These are phyloP conservation scores for Mallotus japonicus DNA, from an alignment of 441 rosid genomes.

Conservation along the genomic window DNA sequence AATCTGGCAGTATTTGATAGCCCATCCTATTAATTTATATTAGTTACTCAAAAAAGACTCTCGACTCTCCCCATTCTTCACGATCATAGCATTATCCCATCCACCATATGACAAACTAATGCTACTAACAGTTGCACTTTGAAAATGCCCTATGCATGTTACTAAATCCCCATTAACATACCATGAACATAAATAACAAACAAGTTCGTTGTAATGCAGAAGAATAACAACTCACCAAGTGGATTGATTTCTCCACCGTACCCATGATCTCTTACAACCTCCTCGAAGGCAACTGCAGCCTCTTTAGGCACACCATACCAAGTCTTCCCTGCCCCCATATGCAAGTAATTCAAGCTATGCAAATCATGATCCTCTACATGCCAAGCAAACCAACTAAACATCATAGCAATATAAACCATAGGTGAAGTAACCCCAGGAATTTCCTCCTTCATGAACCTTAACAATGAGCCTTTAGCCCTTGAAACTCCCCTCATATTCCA, in stretches of 20 bases:
- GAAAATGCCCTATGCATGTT: background rate
- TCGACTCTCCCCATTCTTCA: background rate
- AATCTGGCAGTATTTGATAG: background rate
- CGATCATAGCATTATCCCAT: background rate
- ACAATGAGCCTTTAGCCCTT: slow-evolving; percentile 86
- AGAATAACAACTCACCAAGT: slow-evolving; percentile 59
- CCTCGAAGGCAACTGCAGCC: slow-evolving; percentile 92
- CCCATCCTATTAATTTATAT: background rate
- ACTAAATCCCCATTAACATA: background rate
- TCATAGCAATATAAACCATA: slow-evolving; percentile 94
- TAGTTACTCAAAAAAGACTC: background rate
- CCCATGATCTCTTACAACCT: slow-evolving; percentile 92
- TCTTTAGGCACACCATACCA: slow-evolving; percentile 98
- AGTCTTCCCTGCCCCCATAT: slow-evolving; percentile 93
- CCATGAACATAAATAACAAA: background rate
- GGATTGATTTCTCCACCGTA: slow-evolving; percentile 96
- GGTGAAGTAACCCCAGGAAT: slow-evolving; percentile 99
- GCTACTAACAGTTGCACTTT: background rate
- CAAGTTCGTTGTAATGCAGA: background rate
- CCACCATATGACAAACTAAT: background rate
- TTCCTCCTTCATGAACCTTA: slow-evolving; percentile 97
- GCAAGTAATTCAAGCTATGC: slow-evolving; percentile 97
- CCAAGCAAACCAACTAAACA: slow-evolving; percentile 99
- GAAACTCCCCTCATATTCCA: slow-evolving; percentile 99
- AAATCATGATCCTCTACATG: slow-evolving; percentile 98